Percentiles rank a stretch among this genome's conserved stretches.
Evolutionary conservation across 257 asterid genomes (phyloP).

Genomic region (Solanum corneliomulleri): DNA sequence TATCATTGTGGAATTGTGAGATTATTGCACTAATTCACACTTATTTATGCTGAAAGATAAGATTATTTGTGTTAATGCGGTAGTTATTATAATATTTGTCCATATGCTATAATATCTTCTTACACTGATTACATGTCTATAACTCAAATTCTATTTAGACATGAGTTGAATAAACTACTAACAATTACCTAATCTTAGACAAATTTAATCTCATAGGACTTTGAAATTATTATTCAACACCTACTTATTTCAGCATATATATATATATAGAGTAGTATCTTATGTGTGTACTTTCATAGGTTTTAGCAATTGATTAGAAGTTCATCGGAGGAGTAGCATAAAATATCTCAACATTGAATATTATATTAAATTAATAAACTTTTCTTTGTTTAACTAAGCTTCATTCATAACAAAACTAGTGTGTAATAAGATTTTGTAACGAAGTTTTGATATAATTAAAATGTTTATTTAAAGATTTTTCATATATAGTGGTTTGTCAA

Average conservation of each 20-base stretch:
- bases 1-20: conserved; percentile 29
- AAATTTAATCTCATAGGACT: background rate
- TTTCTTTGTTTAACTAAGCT: background rate
- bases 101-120: background rate
- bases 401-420: background rate
- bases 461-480: too few relatives aligned
- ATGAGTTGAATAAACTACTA: background rate
- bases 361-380: background rate
- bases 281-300: background rate
- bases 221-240: background rate
- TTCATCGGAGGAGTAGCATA: background rate
- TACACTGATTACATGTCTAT: background rate
- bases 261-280: background rate
- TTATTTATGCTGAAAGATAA: conserved; percentile 38
- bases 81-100: background rate
- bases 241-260: background rate
- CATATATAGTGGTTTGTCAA: background rate
- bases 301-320: background rate
- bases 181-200: background rate
- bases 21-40: conserved; percentile 34
- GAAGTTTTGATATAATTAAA: too few relatives aligned
- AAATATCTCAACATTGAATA: background rate
- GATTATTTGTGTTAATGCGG: conserved; percentile 5
- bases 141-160: background rate
- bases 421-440: background rate